Base-by-base conservation (phyloP, 2,329 filamentous ascomycete species). In the Penicillium palitans region DNA sequence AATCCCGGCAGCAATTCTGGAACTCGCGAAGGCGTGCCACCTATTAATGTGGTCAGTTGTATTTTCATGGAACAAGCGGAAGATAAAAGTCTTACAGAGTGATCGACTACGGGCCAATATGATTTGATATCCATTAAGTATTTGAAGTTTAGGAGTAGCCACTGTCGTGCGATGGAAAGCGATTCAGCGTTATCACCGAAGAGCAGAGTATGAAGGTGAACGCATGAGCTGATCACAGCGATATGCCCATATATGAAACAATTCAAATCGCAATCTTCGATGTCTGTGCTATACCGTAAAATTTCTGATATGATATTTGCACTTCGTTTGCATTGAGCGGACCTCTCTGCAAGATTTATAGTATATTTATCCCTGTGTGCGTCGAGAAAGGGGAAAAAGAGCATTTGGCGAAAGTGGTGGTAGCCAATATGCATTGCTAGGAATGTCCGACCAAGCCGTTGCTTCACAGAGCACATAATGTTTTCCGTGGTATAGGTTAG, bases 341-440 rank as follows among this genome's bases (percentile, higher is more conserved):
- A 57, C 19, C 45, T 44, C n/a, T 53, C 42, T 33, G 37, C 6
- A 12, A 37, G 45, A 1, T 37, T n/a, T 13, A 29, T 31, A 47
- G 24, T 53, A 8, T 50, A 41, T 13, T 37, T 37, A 12, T 44
- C 35, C 13, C 52, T 50, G n/a, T 46, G 57, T 4, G 61, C 55
- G 24, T 64, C 55, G 3, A 68, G 53, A 17, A 66, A 67, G 3
- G 65, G 66, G 31, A 67, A 68, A 25, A 65, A 61, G 5, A 68
- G 60, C 58, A 68, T 66, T 37, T 68, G 65, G 6, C 57, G 58
- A 31, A 68, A 66, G 39, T 67, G 66, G 24, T 65, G 58, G 47
- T 59, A 63, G 2, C 60, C 63, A 46, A 68, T 65, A 50, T 68
- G 66, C 66, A 68, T 68, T 8, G 63, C 55, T 9, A 68, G 44